Conservation (phyloP, 208 protist genomes). For the Leishmania turanica region DNA sequence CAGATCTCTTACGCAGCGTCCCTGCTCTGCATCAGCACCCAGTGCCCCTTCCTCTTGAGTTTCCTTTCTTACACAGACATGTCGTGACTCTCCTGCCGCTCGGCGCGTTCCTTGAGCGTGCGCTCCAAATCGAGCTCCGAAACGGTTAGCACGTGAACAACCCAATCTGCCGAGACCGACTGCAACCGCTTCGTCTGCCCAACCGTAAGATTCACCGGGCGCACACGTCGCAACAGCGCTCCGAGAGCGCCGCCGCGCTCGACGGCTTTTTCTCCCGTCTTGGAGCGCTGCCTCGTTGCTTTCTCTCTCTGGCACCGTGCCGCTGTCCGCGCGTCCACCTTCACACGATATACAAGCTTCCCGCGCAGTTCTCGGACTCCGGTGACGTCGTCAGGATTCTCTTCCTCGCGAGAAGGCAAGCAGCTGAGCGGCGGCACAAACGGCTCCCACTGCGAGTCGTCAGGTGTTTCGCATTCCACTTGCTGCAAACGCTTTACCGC, state of each 20-base stretch:
- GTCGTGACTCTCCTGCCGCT: neutral
- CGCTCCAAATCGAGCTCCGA: constrained; percentile 56
- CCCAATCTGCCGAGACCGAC: constrained; percentile 56
- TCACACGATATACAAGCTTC: constrained; percentile 62
- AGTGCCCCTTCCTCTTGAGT: neutral
- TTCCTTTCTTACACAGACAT: neutral
- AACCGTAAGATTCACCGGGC: constrained; percentile 42
- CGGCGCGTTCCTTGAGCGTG: constrained; percentile 24
- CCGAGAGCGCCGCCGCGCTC: constrained; percentile 39
- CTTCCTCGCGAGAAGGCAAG: constrained; percentile 24
- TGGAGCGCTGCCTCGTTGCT: constrained; percentile 30
- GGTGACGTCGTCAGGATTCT: constrained; percentile 62
- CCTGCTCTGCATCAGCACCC: neutral
- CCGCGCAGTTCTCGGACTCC: constrained; percentile 64
- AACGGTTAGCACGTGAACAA: constrained; percentile 53
- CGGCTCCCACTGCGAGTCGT: constrained; percentile 34
- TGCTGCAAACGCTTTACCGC: constrained; percentile 6
- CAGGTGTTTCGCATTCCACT: constrained; percentile 30
- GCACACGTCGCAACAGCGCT: constrained; percentile 41
- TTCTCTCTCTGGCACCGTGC: constrained; percentile 58
- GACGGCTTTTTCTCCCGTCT: constrained; percentile 16
- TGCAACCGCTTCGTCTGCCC: constrained; percentile 45
- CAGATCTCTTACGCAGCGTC: neutral
- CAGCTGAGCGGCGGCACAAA: constrained; percentile 25
- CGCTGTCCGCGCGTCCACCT: constrained; percentile 54